A percentile compares a stretch with the other conserved stretches of the same genome.
Conservation (phyloP, 2,329 filamentous ascomycete genomes). For the Fusarium neocosmosporiellum region DNA sequence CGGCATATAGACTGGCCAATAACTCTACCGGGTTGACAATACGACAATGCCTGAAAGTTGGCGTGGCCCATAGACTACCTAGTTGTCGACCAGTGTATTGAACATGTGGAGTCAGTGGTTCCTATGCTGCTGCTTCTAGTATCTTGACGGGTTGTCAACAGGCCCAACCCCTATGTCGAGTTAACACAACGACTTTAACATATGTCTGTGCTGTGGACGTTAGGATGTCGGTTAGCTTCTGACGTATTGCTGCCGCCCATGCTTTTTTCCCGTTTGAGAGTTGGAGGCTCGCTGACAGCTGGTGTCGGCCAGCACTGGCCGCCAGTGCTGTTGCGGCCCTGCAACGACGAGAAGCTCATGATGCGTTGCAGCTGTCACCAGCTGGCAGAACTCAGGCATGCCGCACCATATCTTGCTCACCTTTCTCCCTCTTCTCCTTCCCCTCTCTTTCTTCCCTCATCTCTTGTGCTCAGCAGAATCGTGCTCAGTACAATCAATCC, state of each 20-base stretch:
- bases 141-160: not conserved
- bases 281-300: not conserved
- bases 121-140: not conserved
- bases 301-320: not conserved
- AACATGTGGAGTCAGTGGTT: not conserved
- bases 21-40: not conserved
- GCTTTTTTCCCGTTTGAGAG: not conserved
- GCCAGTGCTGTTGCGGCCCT: not conserved
- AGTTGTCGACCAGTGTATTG: not conserved
- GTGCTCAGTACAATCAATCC: not conserved
- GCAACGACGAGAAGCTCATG: not conserved
- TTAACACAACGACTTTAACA: not conserved
- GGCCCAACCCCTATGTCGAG: not conserved
- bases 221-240: not conserved
- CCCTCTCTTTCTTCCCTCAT: not conserved
- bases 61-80: not conserved
- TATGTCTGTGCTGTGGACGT: not conserved
- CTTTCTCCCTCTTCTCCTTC: not conserved
- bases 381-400: not conserved
- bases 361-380: conserved; percentile 1
- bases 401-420: not conserved
- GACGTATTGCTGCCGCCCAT: not conserved
- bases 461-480: not conserved
- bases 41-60: not conserved
- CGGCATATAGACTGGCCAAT: not conserved